Evolutionary conservation across 805 yeast genomes (phyloP), one percentile per base, ranked within the genome.

Genomic region (Cyberlindnera maritima): DNA sequence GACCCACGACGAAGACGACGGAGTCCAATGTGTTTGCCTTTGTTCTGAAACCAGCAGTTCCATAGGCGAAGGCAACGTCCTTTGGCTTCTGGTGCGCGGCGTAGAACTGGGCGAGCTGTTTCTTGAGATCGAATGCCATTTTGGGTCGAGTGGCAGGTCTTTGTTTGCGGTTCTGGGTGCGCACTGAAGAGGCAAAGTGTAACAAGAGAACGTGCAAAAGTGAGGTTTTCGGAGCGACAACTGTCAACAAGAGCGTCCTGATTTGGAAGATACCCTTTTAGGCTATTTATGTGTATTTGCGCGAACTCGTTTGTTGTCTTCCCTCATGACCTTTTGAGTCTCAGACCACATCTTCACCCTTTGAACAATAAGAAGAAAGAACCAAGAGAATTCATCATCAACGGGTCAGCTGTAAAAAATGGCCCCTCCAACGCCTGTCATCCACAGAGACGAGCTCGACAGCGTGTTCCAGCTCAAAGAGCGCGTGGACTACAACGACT

Each of bases 31-130:
- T 66, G 18, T 67, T 62, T 2, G 96, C 91, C 40, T 79, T 70
- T 69, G 83, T 83, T 49, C 99, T 79, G 69, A 94, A 94, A 9
- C 99, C 99, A 2, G 99, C 99, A 1, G 99, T 94, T n/a, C 99
- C 99, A 60, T 94, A 94, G 15, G 79, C 67, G 60, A 80, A 84
- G 2, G 50, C 46, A 31, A 66, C 53, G 20, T 57, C 64, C n/a
- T 64, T 61, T 1, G 83, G 80, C 46, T 77, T 79, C 25, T 62
- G 57, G 29, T 57, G 66, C 7, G 43, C 13, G 6, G 48, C 2
- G 34, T 56, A 57, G 41, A 37, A 42, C 39, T 45, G 45, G 1
- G 46, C 33, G 15, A 59, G 35, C 20, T 46, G 55, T 2, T 44
- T 37, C n/a, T 39, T 41, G 23, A 59, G 44, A 23, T 47, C 45